A percentile compares a stretch with the other conserved stretches of the same genome.
Evolutionary conservation across 331 rosid species (phyloP).

Genomic region (Phaseolus coccineus): DNA sequence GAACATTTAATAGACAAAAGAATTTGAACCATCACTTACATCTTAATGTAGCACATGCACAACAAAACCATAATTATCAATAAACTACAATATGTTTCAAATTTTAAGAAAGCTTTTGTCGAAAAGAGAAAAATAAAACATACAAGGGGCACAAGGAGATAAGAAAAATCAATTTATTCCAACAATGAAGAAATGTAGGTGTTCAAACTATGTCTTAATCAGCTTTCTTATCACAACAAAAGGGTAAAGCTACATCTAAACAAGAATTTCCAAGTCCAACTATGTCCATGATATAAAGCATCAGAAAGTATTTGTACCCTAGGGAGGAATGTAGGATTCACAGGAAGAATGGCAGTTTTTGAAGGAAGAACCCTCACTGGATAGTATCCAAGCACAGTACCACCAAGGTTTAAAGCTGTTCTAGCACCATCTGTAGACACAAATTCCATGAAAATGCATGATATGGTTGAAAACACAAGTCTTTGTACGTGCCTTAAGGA

Average conservation of each 20-base stretch:
- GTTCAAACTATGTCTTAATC: background rate
- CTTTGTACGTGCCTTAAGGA: background rate
- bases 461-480: background rate
- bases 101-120: background rate
- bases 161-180: background rate
- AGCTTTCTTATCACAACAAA: slow-evolving; percentile 12
- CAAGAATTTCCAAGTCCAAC: slow-evolving; percentile 9
- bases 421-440: slow-evolving; percentile 84
- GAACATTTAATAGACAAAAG: background rate
- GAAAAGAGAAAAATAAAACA: slow-evolving; percentile 21
- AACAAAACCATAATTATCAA: slow-evolving; percentile 21
- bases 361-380: slow-evolving; percentile 97
- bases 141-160: background rate
- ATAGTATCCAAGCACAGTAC: slow-evolving; percentile 92
- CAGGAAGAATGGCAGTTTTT: slow-evolving; percentile 98
- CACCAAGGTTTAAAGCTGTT: slow-evolving; percentile 87
- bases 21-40: slow-evolving; percentile 15
- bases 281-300: slow-evolving; percentile 1
- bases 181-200: slow-evolving; percentile 15
- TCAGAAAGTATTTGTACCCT: slow-evolving; percentile 63
- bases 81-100: background rate
- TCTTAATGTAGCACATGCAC: slow-evolving; percentile 26
- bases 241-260: slow-evolving; percentile 2
- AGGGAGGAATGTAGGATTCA: slow-evolving; percentile 96
- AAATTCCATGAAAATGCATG: slow-evolving; percentile 40